Evolutionary conservation across 768 basidiomycete species (phyloP), one percentile per base, ranked within the genome.

Genomic region (Naematelia encephala): DNA sequence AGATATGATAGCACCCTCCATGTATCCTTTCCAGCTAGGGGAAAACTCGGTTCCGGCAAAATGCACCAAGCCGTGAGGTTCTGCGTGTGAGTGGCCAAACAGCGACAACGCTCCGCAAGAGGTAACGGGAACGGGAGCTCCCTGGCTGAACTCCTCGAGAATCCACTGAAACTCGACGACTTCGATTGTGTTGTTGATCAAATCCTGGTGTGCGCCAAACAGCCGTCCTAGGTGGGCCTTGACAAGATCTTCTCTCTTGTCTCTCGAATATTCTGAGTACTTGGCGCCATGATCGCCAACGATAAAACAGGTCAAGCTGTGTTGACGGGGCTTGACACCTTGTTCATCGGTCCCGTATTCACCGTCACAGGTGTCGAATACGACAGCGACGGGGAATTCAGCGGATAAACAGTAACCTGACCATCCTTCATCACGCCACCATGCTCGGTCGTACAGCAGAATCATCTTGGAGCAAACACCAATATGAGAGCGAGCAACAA

Each of bases 1-100:
- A 3, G 49, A 51, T 16, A 51, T 51, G 49, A 51, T 51, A 19
- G 49, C 49, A 4, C 49, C 49, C 27, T 51, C 49, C 49, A 51
- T 51, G 49, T 51, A 51, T 26, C 49, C 49, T 26, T 51, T 51
- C 49, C 49, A 51, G 5, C 21, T 26, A 19, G 49, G 49, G 16
- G 49, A 51, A 19, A 51, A 28, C 27, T 51, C 49, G n/a, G 49
- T 22, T 16, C 49, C 49, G 27, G 49, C 49, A n/a, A 51, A 51
- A 28, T 51, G 49, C 3, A 51, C 49, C 22, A 51, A 26, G 16
- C 49, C 49, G 49, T 51, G 49, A 16, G 49, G 49, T 5, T 26
- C 16, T 3, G 49, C 49, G 22, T 22, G 49, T 26, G 49, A 51
- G 27, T 51, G 21, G 27, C 44, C 44, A 46, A 19, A 46, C 5